Conservation (phyloP, 2,329 filamentous ascomycete species). For the Neofusicoccum kwambonambiense region DNA sequence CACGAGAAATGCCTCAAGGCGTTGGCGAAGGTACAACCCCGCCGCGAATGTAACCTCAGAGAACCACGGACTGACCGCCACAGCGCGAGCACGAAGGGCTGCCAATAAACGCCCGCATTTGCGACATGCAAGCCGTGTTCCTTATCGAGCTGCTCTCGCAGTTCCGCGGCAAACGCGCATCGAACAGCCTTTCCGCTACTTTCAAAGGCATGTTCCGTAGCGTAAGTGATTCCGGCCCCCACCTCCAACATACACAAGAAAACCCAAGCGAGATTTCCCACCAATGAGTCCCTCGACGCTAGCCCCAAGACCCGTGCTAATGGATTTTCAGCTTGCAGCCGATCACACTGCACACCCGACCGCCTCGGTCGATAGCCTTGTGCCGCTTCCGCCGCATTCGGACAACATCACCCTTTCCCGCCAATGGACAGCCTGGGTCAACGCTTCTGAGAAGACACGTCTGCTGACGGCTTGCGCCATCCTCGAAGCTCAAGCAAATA, state of each 20-base stretch:
- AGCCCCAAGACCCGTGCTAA: background rate
- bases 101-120: constrained; percentile 29
- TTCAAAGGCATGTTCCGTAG: constrained; percentile 40
- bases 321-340: background rate
- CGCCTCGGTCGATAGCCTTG: constrained; percentile 8
- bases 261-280: background rate
- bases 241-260: constrained; percentile 17
- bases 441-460: constrained; percentile 32
- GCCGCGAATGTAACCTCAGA: background rate
- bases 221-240: constrained; percentile 24
- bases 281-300: background rate
- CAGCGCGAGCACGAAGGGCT: constrained; percentile 22
- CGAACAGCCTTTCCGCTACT: constrained; percentile 35
- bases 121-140: constrained; percentile 45
- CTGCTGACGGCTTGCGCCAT: constrained; percentile 44
- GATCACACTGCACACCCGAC: constrained; percentile 9
- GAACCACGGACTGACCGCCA: background rate
- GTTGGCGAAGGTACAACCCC: constrained; percentile 30
- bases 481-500: constrained; percentile 38
- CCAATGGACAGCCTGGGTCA: constrained; percentile 36
- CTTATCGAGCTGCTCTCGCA: constrained; percentile 45
- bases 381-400: constrained; percentile 15
- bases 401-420: constrained; percentile 25
- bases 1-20: constrained; percentile 44
- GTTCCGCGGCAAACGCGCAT: constrained; percentile 41